Evolutionary conservation across 1,284 basidiomycete genomes (phyloP), one percentile per base, ranked within the genome.

Genomic region (Phellinidium pouzarii): DNA sequence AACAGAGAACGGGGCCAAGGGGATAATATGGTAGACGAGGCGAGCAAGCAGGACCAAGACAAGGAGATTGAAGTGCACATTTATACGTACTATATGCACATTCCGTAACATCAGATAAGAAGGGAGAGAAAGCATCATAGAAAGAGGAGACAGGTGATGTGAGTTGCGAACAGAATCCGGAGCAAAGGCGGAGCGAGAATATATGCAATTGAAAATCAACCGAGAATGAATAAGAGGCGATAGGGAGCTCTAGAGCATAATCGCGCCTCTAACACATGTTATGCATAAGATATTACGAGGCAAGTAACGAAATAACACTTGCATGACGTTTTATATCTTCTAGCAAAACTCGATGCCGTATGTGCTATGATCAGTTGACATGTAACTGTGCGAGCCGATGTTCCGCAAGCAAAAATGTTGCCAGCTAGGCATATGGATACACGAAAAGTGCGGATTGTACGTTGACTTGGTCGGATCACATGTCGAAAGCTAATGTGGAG

Each of bases 391-490:
- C n/a, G 37, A 20, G 7, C 8, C 19, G 7, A 40, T 11, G n/a
- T 17, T 40, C 14, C 19, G 37, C 37, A 40, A 7, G 37, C n/a
- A 20, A 11, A 20, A n/a, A n/a, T 40, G 37, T 17, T 17, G 37
- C 19, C 37, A 17, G 37, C 37, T n/a, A 40, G 14, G 19, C 31
- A 19, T 40, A n/a, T 17, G 19, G 37, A 40, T 40, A 40, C 19
- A 17, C 37, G 7, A 7, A 20, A 40, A 3, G 37, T 40, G n/a
- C 37, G 37, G n/a, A 40, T 17, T 40, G 8, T 34, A 34, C 43
- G 29, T 27, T 25, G 23, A n/a, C 27, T 46, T 9, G 12, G n/a
- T 46, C 44, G 44, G 44, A 46, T 34, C 44, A 46, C 44, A 29
- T 36, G 34, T 46, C 44, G 34, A n/a, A 19, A 19, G 20, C 12